Base-by-base conservation (phyloP, 345 rosid genomes). In the Lepidium aucheri region DNA sequence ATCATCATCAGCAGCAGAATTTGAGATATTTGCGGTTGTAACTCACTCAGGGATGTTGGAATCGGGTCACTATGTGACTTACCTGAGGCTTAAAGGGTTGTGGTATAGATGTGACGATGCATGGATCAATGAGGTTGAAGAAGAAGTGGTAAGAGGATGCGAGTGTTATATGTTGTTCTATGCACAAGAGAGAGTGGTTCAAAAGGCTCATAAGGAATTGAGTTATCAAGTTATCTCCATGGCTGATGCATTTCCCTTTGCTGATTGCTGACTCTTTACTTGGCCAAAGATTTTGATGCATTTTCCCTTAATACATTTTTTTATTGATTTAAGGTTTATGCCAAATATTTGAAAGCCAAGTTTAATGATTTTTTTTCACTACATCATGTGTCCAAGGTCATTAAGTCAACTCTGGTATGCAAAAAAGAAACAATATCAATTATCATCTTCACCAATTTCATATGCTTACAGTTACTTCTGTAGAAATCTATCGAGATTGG, bases 91-190 rank as follows among this genome's bases (percentile, higher is more conserved):
- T 17, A 73, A 82, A 65, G 81, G 85, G 60, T 77, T 80, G 75
- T 92, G 98, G 98, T 92, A 92, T 77, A 87, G 58, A 82, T 92
- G 97, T 60, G 98, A 92, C 28, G 98, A 92, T 62, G 85, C 97
- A 13, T 92, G 98, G 98, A 76, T 89, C 73, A 84, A 74, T 30
- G 93, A 81, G 79, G 98, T 92, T 30, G 90, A 92, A 68, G 98
- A 92, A 68, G 84, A 77, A 38, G 74, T 76, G 24, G 98, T 92
- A 52, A 83, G 97, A 78, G 85, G 87, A 64, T 89, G 95, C 20
- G 91, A 92, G 60, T 87, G 95, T 28, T 92, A 92, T 63, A 89
- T 92, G 98, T 65, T 80, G 72, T 89, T 92, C 69, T 92, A 92
- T 73, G 95, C 81, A 28, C 98, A 87, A 78, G 89, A 92, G 75